Evolutionary conservation across 192 early-diverging fungal species (phyloP), one percentile per base, ranked within the genome.

Genomic region (Podila clonocystis): DNA sequence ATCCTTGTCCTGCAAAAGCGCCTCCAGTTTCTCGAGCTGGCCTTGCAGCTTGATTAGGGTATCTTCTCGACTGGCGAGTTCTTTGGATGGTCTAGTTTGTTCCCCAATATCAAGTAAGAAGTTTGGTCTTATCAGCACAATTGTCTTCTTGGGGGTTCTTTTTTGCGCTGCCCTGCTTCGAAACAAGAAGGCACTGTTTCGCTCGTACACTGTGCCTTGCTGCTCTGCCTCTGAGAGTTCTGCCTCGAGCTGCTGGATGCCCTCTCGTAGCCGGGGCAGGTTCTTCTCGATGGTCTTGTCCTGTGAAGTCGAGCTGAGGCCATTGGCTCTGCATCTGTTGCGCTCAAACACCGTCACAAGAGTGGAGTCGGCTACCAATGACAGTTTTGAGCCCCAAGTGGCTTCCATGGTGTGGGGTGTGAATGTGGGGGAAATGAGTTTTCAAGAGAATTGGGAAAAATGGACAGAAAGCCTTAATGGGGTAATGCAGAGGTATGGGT

Each of bases 21-120:
- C 86, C 36, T 91, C 88, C 45, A 91, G 31, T 58, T 87, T 90
- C 48, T 93, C 91, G 15, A 90, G 70, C 75, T 90, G 84, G 31
- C 90, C 85, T 59, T 89, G 87, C 41, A 93, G 62, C 62, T 88
- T 80, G 58, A 94, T 85, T 19, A 94, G 63, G 64, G 86, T 82
- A 73, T 89, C 87, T 84, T 94, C 93, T 85, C 88, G 87, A 62
- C 78, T 68, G 48, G 87, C 84, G 26, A 89, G 82, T 50, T 91
- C 86, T 60, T 73, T 73, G 19, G 75, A 75, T 24, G 73, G 78
- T 34, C 87, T 87, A 57, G 64, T 8, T 50, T 57, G 31, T 24
- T 26, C 30, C 34, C 34, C 15, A 50, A 50, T 33, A 34, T 62
- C 29, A 19, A 34, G 28, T 11, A 29, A 29, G n/a, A 28, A 50